A percentile compares a stretch with the other conserved stretches of the same genome.
phyloP scores from a whole-genome alignment of 345 rosid species.

The Boechera divaricarpa region DNA sequence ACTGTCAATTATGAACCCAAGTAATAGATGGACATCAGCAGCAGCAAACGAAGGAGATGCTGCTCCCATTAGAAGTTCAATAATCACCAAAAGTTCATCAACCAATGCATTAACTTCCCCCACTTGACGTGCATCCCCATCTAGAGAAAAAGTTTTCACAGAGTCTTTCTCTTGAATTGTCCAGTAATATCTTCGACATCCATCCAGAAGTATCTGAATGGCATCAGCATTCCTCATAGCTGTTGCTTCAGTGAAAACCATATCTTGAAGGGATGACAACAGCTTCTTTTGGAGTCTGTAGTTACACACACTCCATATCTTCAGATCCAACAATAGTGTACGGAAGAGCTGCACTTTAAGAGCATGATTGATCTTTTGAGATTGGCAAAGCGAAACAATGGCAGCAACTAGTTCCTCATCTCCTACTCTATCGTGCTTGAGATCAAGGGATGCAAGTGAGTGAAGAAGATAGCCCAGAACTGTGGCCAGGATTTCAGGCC shows the following conservation, averaged over 20 bases:
- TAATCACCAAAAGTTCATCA: conserved; percentile 93
- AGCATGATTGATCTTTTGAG: conserved; percentile 75
- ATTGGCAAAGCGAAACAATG: conserved; percentile 78
- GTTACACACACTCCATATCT: conserved; percentile 93
- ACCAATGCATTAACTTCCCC: conserved; percentile 98
- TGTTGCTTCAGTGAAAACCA: conserved; percentile 88
- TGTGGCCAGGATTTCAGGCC: conserved; percentile 87
- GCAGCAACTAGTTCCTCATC: conserved; percentile 98
- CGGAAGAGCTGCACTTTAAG: conserved; percentile 92
- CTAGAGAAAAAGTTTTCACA: conserved; percentile 56
- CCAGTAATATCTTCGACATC: conserved; percentile 98
- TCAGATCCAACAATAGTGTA: conserved; percentile 80
- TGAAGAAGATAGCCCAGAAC: conserved; percentile 78
- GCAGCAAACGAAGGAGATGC: conserved; percentile 71
- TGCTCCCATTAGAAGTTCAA: conserved; percentile 93
- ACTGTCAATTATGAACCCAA: conserved; percentile 88
- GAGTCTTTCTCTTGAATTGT: conserved; percentile 82
- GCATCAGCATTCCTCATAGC: conserved; percentile 96
- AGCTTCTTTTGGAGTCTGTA: conserved; percentile 95
- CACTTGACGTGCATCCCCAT: conserved; percentile 63
- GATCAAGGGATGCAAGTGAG: conserved; percentile 67
- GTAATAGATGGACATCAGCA: conserved; percentile 75
- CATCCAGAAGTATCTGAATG: conserved; percentile 94
- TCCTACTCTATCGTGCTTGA: conserved; percentile 62
- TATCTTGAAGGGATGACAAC: conserved; percentile 88